Evolutionary conservation across 257 asterid species (phyloP).

Genomic region (Solanum bulbocastanum): DNA sequence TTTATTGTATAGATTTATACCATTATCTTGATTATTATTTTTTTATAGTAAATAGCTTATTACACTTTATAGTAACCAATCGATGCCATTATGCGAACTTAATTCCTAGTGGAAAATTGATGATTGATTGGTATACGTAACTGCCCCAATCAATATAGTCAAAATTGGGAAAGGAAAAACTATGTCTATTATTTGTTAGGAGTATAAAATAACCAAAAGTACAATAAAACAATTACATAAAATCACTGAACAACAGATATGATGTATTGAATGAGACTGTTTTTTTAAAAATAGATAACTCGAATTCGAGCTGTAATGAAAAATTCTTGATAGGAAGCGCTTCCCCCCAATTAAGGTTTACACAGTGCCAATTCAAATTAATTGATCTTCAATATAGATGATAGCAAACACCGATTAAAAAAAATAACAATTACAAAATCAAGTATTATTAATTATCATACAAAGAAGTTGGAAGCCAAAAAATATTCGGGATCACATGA

Average conservation of each 20-base stretch:
- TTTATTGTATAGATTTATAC: background rate
- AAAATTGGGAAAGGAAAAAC: background rate
- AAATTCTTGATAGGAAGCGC: no score
- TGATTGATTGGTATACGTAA: background rate
- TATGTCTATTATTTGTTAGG: background rate
- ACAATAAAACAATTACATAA: background rate
- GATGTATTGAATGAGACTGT: no score
- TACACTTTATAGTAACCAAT: background rate
- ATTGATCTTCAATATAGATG: no score
- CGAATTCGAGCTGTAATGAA: no score
- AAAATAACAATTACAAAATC: background rate
- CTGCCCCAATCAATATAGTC: background rate
- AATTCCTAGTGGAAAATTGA: background rate
- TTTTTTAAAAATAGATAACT: no score
- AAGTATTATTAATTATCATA: background rate
- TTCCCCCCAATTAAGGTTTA: no score
- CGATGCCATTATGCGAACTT: background rate
- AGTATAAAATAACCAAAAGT: background rate
- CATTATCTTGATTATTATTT: background rate
- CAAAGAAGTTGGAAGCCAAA: background rate
- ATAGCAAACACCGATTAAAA: no score
- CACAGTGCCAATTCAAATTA: no score
- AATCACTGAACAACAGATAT: accelerated
- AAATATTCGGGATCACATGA: background rate
- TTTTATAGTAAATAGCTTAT: background rate